A percentile compares a stretch with the other conserved stretches of the same genome.
phyloP scores from a whole-genome alignment of 495 filamentous ascomycete species.

The Saxophila tyrrhenica region DNA sequence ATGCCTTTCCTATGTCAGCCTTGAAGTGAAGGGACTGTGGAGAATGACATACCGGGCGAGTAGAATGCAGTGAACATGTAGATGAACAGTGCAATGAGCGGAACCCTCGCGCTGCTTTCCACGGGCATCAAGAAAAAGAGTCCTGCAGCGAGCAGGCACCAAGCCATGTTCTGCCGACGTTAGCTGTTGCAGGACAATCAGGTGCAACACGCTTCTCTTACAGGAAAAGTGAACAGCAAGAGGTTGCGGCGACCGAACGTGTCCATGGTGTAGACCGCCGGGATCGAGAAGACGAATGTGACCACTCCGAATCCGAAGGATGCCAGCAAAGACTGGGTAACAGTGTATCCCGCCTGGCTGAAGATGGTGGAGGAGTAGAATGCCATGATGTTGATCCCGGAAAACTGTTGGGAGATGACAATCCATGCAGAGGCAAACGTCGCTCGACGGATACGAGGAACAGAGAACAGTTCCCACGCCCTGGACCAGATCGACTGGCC shows the following conservation, averaged over 20 bases:
- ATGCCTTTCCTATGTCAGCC: too few relatives aligned
- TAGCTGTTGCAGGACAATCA: too few relatives aligned
- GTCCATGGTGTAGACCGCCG: slow-evolving; percentile 70
- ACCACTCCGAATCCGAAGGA: slow-evolving; percentile 67
- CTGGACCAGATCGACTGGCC: too few relatives aligned
- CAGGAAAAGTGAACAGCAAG: too few relatives aligned
- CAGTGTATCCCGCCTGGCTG: slow-evolving; percentile 46
- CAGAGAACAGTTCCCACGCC: slow-evolving; percentile 62
- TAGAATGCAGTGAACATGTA: too few relatives aligned
- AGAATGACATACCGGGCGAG: too few relatives aligned
- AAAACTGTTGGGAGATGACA: too few relatives aligned
- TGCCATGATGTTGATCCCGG: slow-evolving; percentile 34
- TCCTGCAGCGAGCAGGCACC: slow-evolving; percentile 63
- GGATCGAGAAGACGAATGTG: slow-evolving; percentile 77
- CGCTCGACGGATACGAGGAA: slow-evolving; percentile 58
- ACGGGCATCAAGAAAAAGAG: slow-evolving; percentile 61
- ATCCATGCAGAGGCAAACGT: slow-evolving; percentile 50
- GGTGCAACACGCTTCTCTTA: too few relatives aligned
- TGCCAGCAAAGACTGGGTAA: slow-evolving; percentile 53
- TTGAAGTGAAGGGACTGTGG: too few relatives aligned
- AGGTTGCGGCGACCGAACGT: slow-evolving; percentile 67
- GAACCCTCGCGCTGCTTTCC: too few relatives aligned
- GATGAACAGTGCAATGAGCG: too few relatives aligned
- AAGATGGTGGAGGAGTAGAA: slow-evolving; percentile 65
- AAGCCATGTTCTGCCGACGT: too few relatives aligned